These are phyloP conservation scores for Silene uniflora DNA, from an alignment of 148 eudicot species.

Conservation along the genomic window DNA sequence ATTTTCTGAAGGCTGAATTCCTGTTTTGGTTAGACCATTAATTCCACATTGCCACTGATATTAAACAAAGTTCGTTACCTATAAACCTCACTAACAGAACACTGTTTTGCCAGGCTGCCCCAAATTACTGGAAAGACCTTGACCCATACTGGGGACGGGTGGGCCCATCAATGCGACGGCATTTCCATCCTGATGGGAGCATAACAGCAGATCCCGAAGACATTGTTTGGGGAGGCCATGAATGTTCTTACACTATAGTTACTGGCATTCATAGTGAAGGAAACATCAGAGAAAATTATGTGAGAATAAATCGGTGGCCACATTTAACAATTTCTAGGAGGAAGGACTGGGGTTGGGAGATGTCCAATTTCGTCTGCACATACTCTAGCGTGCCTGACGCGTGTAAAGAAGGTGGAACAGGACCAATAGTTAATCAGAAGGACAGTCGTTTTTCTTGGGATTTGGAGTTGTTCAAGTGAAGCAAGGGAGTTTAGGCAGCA, in stretches of 20 bases:
- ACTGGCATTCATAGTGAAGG: conserved; percentile 47
- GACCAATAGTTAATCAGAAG: conserved; percentile 33
- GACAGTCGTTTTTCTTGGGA: conserved; percentile 1
- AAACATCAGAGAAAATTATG: conserved; percentile 65
- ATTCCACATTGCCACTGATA: background rate
- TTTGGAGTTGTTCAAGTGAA: background rate
- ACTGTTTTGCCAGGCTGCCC: conserved; percentile 53
- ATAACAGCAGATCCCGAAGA: conserved; percentile 69
- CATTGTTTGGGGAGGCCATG: conserved; percentile 90
- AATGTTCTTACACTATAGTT: conserved; percentile 57
- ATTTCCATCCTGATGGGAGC: conserved; percentile 83
- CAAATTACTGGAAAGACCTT: conserved; percentile 68
- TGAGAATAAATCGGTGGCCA: conserved; percentile 88
- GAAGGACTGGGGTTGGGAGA: conserved; percentile 87
- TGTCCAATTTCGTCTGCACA: conserved; percentile 51
- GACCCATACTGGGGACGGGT: conserved; percentile 73
- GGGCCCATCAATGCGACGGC: conserved; percentile 56
- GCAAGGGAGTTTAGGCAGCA: too few relatives aligned
- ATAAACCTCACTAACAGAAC: background rate
- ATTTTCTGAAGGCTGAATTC: background rate
- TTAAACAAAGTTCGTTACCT: background rate
- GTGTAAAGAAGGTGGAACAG: conserved; percentile 65
- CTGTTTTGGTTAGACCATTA: background rate
- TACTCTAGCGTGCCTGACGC: conserved; percentile 75
- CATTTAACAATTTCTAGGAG: conserved; percentile 49